Base-by-base conservation (phyloP, 345 rosid genomes). In the Barbarea vulgaris region DNA sequence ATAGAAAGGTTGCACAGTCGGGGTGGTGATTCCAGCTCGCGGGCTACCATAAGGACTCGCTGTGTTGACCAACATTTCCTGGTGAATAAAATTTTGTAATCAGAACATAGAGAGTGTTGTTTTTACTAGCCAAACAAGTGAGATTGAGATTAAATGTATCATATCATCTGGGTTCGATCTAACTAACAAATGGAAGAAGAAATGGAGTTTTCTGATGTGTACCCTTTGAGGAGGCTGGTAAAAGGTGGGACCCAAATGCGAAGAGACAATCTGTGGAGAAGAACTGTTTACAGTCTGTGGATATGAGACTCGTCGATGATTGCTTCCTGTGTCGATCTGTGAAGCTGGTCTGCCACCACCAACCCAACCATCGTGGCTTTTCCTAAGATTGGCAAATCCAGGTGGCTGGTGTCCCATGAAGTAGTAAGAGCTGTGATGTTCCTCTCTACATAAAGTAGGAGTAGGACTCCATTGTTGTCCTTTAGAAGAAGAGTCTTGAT, bases 401-500 rank as follows among this genome's bases (percentile, higher is more conserved):
- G 83, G 79, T 47, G 87, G 82, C 13, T 86, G 85, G 53, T 82
- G 83, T 77, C 91, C 81, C 74, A 83, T 77, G 48, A 81, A 78
- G 78, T 83, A 85, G 75, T 87, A 87, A 46, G 95, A 86, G 56
- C 89, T 87, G 62, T 79, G 88, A 72, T 84, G 90, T 82, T 88
- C 92, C 79, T 85, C 89, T 80, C 85, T 77, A 72, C 91, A 82
- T 64, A 89, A 54, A 28, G 87, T 86, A 58, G 41, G 86, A 64
- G 83, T 67, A 18, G 82, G 69, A 75, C 75, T 77, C 87, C 89
- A 84, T 65, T 73, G 67, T 63, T 77, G 78, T 60, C 83, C 85
- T 33, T 59, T 59, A 21, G 86, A 77, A 84, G 75, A 67, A 31
- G 85, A 69, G 70, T 82, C 85, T 58, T 81, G 80, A 74, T 72